Evolutionary conservation across 139 green algal species (phyloP).

Genomic region (Tetradesmus obliquus): DNA sequence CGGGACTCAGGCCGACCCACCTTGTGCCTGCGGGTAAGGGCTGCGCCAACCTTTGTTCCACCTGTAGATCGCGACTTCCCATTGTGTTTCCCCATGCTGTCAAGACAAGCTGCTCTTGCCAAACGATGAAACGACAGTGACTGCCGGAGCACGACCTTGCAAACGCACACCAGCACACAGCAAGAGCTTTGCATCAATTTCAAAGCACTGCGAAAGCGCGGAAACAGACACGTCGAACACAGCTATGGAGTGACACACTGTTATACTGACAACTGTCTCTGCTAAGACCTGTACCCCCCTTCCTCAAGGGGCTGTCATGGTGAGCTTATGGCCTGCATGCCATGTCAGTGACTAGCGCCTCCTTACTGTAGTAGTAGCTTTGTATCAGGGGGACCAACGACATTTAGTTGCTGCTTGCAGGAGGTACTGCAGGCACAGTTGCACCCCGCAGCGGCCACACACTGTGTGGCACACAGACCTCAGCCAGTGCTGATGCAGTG

Average conservation of each 20-base stretch:
- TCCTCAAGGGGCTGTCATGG: no score
- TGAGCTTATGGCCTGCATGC: no score
- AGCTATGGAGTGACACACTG: neutral
- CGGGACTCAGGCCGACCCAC: slow-evolving; percentile 27
- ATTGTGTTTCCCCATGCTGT: slow-evolving; percentile 91
- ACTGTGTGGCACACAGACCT: no score
- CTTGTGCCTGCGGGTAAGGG: slow-evolving; percentile 70
- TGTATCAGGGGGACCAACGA: no score
- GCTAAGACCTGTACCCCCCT: neutral
- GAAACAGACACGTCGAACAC: neutral
- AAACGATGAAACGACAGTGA: neutral
- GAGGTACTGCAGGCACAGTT: no score
- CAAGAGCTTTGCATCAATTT: neutral
- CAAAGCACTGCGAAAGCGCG: neutral
- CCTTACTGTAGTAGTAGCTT: no score
- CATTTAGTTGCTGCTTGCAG: no score
- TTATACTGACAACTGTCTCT: neutral
- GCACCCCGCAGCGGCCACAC: no score
- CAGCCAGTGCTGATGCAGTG: no score
- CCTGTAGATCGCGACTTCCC: slow-evolving; percentile 75
- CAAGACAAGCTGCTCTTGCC: neutral
- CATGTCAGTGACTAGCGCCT: no score
- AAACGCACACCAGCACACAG: neutral
- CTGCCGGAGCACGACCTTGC: neutral
- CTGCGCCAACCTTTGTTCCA: slow-evolving; percentile 70